Conservation (phyloP, 441 rosid species). For the Populus tomentosa region DNA sequence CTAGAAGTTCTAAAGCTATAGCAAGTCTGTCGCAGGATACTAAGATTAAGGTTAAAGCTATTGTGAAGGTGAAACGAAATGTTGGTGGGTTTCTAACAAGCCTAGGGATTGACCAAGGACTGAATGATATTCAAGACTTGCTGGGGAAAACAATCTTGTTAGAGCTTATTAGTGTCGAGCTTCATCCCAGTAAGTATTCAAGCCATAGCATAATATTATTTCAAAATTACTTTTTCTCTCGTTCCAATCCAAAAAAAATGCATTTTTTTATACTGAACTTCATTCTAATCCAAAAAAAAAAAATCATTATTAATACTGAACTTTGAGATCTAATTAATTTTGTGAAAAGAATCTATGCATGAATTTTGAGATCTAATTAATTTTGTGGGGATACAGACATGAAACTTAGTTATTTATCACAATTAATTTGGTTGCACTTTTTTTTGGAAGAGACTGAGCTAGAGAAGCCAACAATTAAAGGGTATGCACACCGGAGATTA, state of each 20-base stretch:
- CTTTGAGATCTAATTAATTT: too few species aligned
- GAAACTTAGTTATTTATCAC: not conserved
- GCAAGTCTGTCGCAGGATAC: not conserved
- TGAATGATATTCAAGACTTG: conserved; percentile 41
- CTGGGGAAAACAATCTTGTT: conserved; percentile 52
- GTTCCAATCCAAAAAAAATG: not conserved
- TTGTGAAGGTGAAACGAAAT: conserved; percentile 33
- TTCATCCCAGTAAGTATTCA: conserved; percentile 43
- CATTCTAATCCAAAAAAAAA: too few species aligned
- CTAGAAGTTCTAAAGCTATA: conserved; percentile 14
- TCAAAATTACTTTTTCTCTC: not conserved
- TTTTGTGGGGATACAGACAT: not conserved
- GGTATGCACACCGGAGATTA: conserved; percentile 36
- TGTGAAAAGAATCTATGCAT: not conserved
- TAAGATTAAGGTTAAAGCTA: conserved; percentile 26
- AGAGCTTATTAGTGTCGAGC: conserved; percentile 57
- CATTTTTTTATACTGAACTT: too few species aligned
- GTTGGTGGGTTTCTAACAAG: conserved; percentile 23
- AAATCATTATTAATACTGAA: too few species aligned
- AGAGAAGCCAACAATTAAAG: conserved; percentile 41
- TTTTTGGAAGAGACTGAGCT: conserved; percentile 23
- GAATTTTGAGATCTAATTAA: not conserved
- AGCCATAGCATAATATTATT: not conserved
- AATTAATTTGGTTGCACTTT: not conserved
- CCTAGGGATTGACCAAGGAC: conserved; percentile 25